Evolutionary conservation across 768 basidiomycete species (phyloP), one percentile per base, ranked within the genome.

Genomic region (Flagelloscypha sp.): DNA sequence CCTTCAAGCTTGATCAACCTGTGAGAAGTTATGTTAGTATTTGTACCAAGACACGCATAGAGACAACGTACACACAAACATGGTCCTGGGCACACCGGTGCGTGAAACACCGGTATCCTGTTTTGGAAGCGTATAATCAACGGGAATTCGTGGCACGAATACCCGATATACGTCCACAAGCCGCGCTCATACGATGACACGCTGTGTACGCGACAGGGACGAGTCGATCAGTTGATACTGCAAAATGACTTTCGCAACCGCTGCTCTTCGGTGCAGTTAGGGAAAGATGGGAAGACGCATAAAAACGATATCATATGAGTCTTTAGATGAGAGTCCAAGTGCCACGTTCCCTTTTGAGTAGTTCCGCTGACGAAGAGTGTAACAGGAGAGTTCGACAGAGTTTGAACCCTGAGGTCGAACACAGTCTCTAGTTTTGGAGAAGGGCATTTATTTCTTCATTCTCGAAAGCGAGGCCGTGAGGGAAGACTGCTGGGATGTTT

Each of bases 121-220:
- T 81, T 5, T 77, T 80, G 15, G 81, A 79, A 0, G 84, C 82
- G n/a, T n/a, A n/a, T n/a, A n/a, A n/a, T n/a, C n/a, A n/a, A n/a
- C n/a, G n/a, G n/a, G n/a, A n/a, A n/a, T n/a, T 85, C 0, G 76
- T n/a, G n/a, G n/a, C n/a, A n/a, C n/a, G n/a, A n/a, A n/a, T n/a
- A n/a, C n/a, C n/a, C n/a, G n/a, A n/a, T n/a, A n/a, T 0, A 73
- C 81, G 27, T 86, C 83, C 42, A 88, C 84, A 1, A 89, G 66
- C 88, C 88, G 90, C 54, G 89, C 85, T n/a, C 84, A 74, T 6
- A 89, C 78, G 28, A 84, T 76, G 30, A 85, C 66, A 36, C 89
- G 83, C 41, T 88, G 86, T 1, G 72, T 58, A 23, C 89, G 74
- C 2, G 80, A 65, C 0, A 74, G 75, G 0, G 79, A n/a, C n/a